These are phyloP conservation scores for Aegilops sharonensis DNA, from an alignment of 176 grass and related monocot genomes.

Conservation along the genomic window DNA sequence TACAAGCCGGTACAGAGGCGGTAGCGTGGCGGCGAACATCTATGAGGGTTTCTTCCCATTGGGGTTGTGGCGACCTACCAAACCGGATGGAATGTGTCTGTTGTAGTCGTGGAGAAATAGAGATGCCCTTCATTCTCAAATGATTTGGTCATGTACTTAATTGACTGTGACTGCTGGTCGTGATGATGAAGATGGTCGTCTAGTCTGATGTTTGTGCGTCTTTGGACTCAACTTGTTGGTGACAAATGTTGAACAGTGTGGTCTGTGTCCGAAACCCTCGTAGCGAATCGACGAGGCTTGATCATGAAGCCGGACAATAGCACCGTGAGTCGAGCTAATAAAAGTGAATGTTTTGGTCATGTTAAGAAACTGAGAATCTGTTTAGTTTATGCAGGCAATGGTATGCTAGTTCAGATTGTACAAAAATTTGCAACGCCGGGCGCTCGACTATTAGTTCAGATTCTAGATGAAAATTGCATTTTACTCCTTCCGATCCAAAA, in stretches of 20 bases:
- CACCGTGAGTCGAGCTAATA: background rate
- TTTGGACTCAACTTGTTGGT: background rate
- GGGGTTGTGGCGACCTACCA: conserved; percentile 3
- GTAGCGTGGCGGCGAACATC: conserved; percentile 41
- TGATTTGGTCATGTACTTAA: conserved; percentile 42
- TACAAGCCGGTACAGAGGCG: conserved; percentile 94
- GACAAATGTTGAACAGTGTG: background rate
- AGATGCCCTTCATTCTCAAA: conserved; percentile 33
- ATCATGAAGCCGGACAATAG: background rate
- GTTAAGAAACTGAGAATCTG: too few relatives aligned
- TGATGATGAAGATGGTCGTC: conserved; percentile 34
- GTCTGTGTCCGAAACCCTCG: background rate
- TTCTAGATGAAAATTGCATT: too few relatives aligned
- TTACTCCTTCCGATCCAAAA: too few relatives aligned
- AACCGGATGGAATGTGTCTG: conserved; percentile 15
- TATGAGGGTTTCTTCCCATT: background rate
- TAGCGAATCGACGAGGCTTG: background rate
- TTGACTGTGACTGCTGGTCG: conserved; percentile 29
- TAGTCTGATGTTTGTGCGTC: conserved; percentile 17
- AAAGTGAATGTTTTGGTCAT: background rate
- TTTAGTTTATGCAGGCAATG: too few relatives aligned
- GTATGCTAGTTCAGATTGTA: too few relatives aligned
- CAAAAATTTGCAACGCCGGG: too few relatives aligned
- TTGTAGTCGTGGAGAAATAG: conserved; percentile 35
- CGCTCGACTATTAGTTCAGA: too few relatives aligned